phyloP scores from a whole-genome alignment of 1,284 basidiomycete species.

The Apiotrichum veenhuisii region DNA sequence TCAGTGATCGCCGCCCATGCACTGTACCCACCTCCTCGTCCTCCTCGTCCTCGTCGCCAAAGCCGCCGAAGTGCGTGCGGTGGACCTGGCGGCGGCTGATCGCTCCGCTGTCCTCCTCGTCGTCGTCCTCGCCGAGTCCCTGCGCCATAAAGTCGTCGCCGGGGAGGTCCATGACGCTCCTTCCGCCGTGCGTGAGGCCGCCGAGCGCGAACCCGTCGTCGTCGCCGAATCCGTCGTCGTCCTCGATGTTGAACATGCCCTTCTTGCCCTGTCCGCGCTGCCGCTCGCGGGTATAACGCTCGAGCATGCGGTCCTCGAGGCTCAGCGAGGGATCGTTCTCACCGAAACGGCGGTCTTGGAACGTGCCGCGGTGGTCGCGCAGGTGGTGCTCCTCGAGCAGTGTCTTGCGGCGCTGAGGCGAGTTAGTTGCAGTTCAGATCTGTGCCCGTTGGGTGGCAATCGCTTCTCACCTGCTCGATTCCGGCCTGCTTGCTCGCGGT shows the following conservation, averaged over 20 bases:
- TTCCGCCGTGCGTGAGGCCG: slow-evolving; percentile 85
- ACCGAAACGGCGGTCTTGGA: slow-evolving; percentile 92
- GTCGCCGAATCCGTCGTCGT: slow-evolving; percentile 56
- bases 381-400: slow-evolving; percentile 76
- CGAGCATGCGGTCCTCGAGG: slow-evolving; percentile 93
- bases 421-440: too few relatives aligned
- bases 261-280: slow-evolving; percentile 63
- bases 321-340: slow-evolving; percentile 88
- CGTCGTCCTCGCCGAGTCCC: slow-evolving; percentile 69
- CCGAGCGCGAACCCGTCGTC: slow-evolving; percentile 52
- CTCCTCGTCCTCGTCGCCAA: slow-evolving; percentile 60
- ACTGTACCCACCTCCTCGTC: slow-evolving; percentile 41
- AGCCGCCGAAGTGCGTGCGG: slow-evolving; percentile 79
- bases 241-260: slow-evolving; percentile 78
- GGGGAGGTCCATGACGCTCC: slow-evolving; percentile 65
- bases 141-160: slow-evolving; percentile 79
- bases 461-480: slow-evolving; percentile 80
- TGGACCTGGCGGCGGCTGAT: slow-evolving; percentile 65
- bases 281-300: slow-evolving; percentile 88
- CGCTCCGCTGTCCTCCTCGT: slow-evolving; percentile 63
- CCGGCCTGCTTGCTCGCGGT: slow-evolving; percentile 83
- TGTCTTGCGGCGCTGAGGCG: slow-evolving; percentile 80
- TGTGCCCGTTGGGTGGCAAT: too few relatives aligned
- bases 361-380: slow-evolving; percentile 75
- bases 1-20: not conserved